A percentile compares a stretch with the other conserved stretches of the same genome.
Evolutionary conservation across 805 yeast species (phyloP).

Genomic region (Yamadazyma laniorum): DNA sequence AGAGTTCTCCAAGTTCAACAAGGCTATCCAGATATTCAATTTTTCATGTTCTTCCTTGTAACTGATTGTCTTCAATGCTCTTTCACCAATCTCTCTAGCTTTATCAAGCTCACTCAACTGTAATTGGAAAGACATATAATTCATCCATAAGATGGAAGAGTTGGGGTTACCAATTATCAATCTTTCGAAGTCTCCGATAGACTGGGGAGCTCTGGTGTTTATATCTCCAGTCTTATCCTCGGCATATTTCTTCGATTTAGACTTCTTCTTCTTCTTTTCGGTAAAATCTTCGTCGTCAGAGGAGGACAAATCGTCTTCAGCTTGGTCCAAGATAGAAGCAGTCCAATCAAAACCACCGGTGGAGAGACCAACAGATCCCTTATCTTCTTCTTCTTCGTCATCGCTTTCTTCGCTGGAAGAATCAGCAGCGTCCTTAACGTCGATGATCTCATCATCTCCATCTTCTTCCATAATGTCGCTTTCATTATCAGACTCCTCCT

Average conservation of each 20-base stretch:
- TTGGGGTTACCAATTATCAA: constrained; percentile 88
- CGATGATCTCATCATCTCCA: constrained; percentile 35
- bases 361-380: constrained; percentile 54
- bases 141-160: constrained; percentile 94
- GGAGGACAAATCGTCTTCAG: constrained; percentile 51
- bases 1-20: constrained; percentile 87
- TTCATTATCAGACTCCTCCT: constrained; percentile 15
- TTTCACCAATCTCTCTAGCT: constrained; percentile 88
- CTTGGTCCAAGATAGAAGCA: constrained; percentile 82
- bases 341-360: constrained; percentile 96
- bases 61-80: constrained; percentile 87
- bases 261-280: constrained; percentile 45
- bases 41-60: constrained; percentile 92
- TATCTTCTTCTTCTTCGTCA: constrained; percentile 28
- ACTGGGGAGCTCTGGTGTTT: constrained; percentile 84
- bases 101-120: constrained; percentile 92
- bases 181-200: constrained; percentile 89
- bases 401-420: constrained; percentile 19
- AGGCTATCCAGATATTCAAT: constrained; percentile 92
- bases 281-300: constrained; percentile 55
- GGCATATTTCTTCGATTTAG: constrained; percentile 48
- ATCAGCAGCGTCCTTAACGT: constrained; percentile 31
- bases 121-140: constrained; percentile 96
- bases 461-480: constrained; percentile 24
- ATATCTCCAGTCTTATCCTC: constrained; percentile 86